Evolutionary conservation across 768 basidiomycete genomes (phyloP).

Genomic region (Termitomyces sp.): DNA sequence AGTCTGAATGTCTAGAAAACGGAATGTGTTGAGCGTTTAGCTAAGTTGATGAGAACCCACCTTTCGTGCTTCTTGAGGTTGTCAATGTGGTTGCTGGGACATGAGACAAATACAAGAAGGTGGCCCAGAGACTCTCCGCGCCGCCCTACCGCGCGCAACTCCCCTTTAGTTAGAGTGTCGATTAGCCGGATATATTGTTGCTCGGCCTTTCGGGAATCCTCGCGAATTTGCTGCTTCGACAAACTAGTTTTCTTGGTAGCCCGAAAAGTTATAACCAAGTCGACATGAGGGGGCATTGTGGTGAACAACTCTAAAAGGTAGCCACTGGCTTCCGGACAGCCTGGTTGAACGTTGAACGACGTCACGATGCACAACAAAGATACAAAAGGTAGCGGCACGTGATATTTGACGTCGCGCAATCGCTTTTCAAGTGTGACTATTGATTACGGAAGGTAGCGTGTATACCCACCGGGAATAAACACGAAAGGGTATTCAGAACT

Average conservation of each 20-base stretch:
- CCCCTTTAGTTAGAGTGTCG: conserved; percentile 51
- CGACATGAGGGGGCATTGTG: conserved; percentile 43
- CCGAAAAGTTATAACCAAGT: conserved; percentile 70
- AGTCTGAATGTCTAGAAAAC: conserved; percentile 61
- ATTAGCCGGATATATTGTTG: conserved; percentile 65
- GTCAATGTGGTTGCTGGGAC: conserved; percentile 53
- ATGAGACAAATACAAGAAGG: conserved; percentile 70
- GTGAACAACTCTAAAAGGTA: background rate
- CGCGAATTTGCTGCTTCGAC: conserved; percentile 56
- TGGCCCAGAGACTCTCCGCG: conserved; percentile 74
- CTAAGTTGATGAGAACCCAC: conserved; percentile 33
- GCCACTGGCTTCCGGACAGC: background rate
- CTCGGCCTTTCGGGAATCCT: conserved; percentile 59
- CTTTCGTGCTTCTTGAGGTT: conserved; percentile 69
- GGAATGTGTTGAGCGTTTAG: background rate
- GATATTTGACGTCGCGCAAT: too few relatives aligned
- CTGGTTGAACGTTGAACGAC: too few relatives aligned
- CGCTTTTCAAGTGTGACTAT: too few relatives aligned
- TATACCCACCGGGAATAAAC: too few relatives aligned
- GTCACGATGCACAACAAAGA: too few relatives aligned
- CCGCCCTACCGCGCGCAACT: conserved; percentile 67
- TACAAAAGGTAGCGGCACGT: too few relatives aligned
- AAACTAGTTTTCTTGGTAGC: conserved; percentile 41
- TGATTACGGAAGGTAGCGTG: too few relatives aligned
- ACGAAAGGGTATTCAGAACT: too few relatives aligned